Percentiles rank a stretch among this genome's conserved stretches.
phyloP scores from a whole-genome alignment of 2,329 filamentous ascomycete species.

The Aspergillus sclerotialis region DNA sequence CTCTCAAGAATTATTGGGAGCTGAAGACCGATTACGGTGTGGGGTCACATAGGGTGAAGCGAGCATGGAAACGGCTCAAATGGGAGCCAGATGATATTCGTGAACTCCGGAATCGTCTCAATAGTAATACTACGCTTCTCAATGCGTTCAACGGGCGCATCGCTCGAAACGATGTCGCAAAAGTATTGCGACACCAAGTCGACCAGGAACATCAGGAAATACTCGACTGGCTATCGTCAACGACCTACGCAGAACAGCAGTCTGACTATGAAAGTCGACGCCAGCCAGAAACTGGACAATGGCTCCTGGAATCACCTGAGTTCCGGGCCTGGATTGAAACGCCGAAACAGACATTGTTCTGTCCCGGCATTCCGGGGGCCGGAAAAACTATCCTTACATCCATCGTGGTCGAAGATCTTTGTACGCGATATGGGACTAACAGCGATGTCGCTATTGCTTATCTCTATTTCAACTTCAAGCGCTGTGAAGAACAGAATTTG shows the following conservation, averaged over 20 bases:
- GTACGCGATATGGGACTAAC: constrained; percentile 11
- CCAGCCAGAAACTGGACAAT: constrained; percentile 12
- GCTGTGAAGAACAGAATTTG: neutral
- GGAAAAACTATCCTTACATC: constrained; percentile 45
- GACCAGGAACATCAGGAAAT: constrained; percentile 1
- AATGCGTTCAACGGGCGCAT: neutral
- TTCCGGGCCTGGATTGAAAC: constrained; percentile 10
- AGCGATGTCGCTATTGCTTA: neutral
- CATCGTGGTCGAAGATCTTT: constrained; percentile 39
- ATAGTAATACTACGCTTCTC: neutral
- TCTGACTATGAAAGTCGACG: constrained; percentile 7
- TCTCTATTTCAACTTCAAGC: neutral
- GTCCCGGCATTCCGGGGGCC: constrained; percentile 38
- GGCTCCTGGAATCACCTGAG: constrained; percentile 13
- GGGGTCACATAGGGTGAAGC: constrained; percentile 6
- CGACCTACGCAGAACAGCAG: constrained; percentile 8
- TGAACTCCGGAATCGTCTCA: constrained; percentile 11
- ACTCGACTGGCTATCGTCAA: constrained; percentile 9
- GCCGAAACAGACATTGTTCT: constrained; percentile 7
- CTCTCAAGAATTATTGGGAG: neutral
- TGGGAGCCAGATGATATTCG: constrained; percentile 8
- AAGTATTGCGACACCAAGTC: neutral
- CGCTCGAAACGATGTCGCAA: neutral
- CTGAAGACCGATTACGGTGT: no score
- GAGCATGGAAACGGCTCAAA: constrained; percentile 19